These are phyloP conservation scores for Nitzschia sp. DNA, from an alignment of 108 stramenopile species.

Conservation along the genomic window DNA sequence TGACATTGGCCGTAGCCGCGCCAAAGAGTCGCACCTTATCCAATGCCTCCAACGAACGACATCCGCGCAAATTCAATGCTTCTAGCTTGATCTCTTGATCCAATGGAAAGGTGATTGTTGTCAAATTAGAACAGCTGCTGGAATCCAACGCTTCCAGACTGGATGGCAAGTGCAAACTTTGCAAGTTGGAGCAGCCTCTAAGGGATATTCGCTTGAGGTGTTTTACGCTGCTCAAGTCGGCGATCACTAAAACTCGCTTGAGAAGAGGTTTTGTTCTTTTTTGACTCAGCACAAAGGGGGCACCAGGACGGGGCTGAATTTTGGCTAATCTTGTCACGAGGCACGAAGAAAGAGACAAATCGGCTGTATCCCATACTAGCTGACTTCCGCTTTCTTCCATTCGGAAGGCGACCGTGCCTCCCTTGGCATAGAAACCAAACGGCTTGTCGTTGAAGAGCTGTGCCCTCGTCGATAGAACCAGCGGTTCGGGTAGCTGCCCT, in stretches of 20 bases:
- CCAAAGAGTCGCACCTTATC: background rate
- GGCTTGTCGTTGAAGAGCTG: background rate
- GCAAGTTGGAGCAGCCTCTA: background rate
- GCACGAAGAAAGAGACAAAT: background rate
- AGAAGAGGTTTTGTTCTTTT: background rate
- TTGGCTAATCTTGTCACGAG: background rate
- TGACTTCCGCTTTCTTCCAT: background rate
- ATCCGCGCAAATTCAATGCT: constrained; percentile 1
- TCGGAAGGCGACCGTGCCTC: background rate
- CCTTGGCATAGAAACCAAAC: background rate
- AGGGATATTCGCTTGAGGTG: background rate
- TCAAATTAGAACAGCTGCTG: constrained; percentile 1
- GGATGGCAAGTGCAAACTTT: background rate
- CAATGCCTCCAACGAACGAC: background rate
- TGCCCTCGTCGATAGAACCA: background rate
- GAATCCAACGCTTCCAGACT: background rate
- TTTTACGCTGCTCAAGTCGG: background rate
- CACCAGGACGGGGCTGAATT: background rate
- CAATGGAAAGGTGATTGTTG: background rate
- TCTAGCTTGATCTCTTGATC: background rate
- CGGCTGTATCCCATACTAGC: background rate
- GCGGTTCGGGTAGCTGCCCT: background rate
- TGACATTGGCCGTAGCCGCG: background rate
- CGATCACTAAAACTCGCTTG: background rate
- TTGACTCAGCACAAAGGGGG: background rate